Evolutionary conservation across 495 filamentous ascomycete species (phyloP).

Genomic region (Neurospora sp.): DNA sequence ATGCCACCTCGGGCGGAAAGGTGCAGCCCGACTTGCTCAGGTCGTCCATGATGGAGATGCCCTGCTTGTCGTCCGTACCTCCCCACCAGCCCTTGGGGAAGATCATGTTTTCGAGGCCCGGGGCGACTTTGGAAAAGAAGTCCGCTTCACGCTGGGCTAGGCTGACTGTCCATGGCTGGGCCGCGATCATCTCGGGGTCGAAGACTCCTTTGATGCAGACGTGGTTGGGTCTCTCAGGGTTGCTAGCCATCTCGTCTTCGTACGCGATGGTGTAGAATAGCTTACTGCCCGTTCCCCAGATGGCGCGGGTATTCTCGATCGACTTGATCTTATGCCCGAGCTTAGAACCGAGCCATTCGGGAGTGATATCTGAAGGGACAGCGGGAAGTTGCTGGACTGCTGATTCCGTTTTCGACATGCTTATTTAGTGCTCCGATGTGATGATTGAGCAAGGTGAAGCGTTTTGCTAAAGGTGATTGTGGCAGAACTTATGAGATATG

Average conservation of each 20-base stretch:
- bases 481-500: not conserved
- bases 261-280: slow-evolving; percentile 22
- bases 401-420: slow-evolving; percentile 1
- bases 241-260: slow-evolving; percentile 6
- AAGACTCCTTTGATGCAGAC: slow-evolving; percentile 29
- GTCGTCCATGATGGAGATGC: slow-evolving; percentile 27
- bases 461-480: not conserved
- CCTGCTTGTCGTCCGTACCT: slow-evolving; percentile 17
- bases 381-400: slow-evolving; percentile 6
- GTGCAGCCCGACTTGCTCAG: slow-evolving; percentile 16
- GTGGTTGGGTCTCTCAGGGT: slow-evolving; percentile 9
- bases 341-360: slow-evolving; percentile 16
- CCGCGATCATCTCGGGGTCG: slow-evolving; percentile 19
- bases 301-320: slow-evolving; percentile 10
- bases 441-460: not conserved
- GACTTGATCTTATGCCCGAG: slow-evolving; percentile 25
- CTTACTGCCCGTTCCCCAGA: slow-evolving; percentile 25
- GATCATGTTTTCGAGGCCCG: slow-evolving; percentile 13
- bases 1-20: slow-evolving; percentile 18
- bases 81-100: slow-evolving; percentile 28
- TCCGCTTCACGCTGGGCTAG: slow-evolving; percentile 26
- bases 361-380: slow-evolving; percentile 16
- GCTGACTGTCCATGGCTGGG: slow-evolving; percentile 24
- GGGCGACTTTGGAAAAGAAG: slow-evolving; percentile 25
- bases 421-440: not conserved